Evolutionary conservation across 371 early-diverging fungal genomes (phyloP), one percentile per base, ranked within the genome.

Genomic region (Sporodiniella umbellata): DNA sequence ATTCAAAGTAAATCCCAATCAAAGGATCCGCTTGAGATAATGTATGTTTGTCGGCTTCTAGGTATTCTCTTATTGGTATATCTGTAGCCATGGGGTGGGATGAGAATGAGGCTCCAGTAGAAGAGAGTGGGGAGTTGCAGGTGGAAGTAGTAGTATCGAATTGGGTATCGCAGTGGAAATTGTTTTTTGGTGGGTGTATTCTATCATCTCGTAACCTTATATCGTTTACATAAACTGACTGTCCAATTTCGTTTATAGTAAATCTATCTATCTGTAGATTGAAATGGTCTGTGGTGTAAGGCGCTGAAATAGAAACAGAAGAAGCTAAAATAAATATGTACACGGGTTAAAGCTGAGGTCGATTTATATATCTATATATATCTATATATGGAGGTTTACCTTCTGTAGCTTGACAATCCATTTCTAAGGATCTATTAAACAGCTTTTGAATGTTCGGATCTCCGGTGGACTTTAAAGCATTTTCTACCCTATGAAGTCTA

Each of bases 1-100:
- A 70, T 8, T 64, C 62, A 38, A 85, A 81, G 37, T 81, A 80
- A 2, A 63, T 50, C 12, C 68, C 71, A 7, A 69, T 56, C 23
- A 77, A 42, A 1, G 59, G 30, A 22, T 56, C 57, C 19, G 53
- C 25, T 24, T 62, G 56, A 5, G 37, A 23, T 8, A 62, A 8
- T 0, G 48, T n/a, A 14, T 45, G 42, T 35, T 50, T 44, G 24
- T 50, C 60, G 18, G 51, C 49, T 15, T 31, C 33, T 8, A 51
- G 31, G 21, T 61, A 51, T 3, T 53, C 57, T 44, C 46, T 46
- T 19, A 60, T 51, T 24, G 57, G 45, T 33, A n/a, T n/a, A 23
- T 60, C 61, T n/a, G 38, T 17, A 3, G 50, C 35, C 6, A 33
- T 5, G 17, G 14, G 28, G 31, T 19, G 11, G 12, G 17, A 31